Conservation (phyloP, 306 rosid genomes). For the Acmispon strigosus region DNA sequence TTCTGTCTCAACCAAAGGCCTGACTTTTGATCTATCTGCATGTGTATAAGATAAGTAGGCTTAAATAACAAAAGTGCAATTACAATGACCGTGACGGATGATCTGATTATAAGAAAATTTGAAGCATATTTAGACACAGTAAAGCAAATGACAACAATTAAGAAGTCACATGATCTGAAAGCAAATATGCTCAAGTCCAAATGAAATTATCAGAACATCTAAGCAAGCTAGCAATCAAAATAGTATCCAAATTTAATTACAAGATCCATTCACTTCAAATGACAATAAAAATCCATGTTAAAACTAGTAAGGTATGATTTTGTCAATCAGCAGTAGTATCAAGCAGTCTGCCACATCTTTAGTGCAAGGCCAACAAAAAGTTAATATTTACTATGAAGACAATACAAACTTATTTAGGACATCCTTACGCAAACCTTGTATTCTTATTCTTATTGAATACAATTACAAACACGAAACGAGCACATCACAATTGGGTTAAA, state of each 20-base stretch:
- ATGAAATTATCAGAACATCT: not conserved
- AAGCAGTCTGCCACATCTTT: not conserved
- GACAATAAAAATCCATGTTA: not conserved
- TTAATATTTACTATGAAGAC: not conserved
- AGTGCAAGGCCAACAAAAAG: constrained; percentile 2
- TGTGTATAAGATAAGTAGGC: not conserved
- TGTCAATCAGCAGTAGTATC: not conserved
- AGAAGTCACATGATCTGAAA: not conserved
- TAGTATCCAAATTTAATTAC: not conserved
- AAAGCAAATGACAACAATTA: constrained; percentile 1
- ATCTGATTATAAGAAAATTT: constrained; percentile 2
- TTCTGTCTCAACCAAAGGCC: constrained; percentile 36
- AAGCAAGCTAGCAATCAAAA: constrained; percentile 2
- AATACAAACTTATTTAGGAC: not conserved
- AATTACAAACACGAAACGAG: not conserved
- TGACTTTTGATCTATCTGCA: constrained; percentile 39
- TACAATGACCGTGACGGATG: not conserved
- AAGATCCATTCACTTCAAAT: not conserved
- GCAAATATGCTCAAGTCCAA: not conserved
- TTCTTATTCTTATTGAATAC: constrained; percentile 8
- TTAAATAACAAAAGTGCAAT: constrained; percentile 10
- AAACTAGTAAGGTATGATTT: not conserved
- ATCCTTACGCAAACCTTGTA: not conserved
- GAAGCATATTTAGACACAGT: constrained; percentile 1
- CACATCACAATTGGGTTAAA: not conserved